Base-by-base conservation (phyloP, 306 rosid species). In the Senna siamea region DNA sequence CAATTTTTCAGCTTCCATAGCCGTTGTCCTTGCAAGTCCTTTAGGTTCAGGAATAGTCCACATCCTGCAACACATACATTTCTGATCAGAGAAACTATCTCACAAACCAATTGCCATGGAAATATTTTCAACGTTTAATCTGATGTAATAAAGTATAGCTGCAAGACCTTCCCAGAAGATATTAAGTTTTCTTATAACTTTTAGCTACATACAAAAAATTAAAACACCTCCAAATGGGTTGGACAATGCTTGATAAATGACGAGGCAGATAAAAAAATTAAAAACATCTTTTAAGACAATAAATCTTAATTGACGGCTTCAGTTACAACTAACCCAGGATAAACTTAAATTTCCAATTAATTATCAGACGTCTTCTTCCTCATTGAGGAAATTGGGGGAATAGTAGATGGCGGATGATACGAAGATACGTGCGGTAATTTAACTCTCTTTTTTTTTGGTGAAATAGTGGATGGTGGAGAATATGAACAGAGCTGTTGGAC, bases 31-130 rank as follows among this genome's bases (percentile, higher is more conserved):
- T 62, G 85, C 74, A 53, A 90, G 69, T 57, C 83, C 91, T 74
- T 64, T 87, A 57, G 89, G 87, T 77, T 92, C 97, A 35, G 95
- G 92, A 71, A 89, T 78, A 70, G 77, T 82, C 99, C 99, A 92
- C 89, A 89, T 87, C 87, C 97, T 94, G 86, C 46, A 5, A 80
- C 61, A 73, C 64, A 70, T 70, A 72, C 50, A 54, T 53, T 68
- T 72, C 61, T 3, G 47, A 70, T 79, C 41, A 81, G 62, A 52
- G 54, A 47, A 40, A 48, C 22, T 35, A 7, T 18, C 28, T 26
- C 53, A 46, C 18, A 7, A 65, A 64, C 32, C 23, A 53, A 32
- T 43, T 15, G 2, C n/a, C 38, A 43, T 51, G 28, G 64, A 17
- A 4, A 28, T 5, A 56, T 8, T 17, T 28, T 26, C 4, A 46